phyloP scores from a whole-genome alignment of 805 yeast species.

The Saturnispora sekii region DNA sequence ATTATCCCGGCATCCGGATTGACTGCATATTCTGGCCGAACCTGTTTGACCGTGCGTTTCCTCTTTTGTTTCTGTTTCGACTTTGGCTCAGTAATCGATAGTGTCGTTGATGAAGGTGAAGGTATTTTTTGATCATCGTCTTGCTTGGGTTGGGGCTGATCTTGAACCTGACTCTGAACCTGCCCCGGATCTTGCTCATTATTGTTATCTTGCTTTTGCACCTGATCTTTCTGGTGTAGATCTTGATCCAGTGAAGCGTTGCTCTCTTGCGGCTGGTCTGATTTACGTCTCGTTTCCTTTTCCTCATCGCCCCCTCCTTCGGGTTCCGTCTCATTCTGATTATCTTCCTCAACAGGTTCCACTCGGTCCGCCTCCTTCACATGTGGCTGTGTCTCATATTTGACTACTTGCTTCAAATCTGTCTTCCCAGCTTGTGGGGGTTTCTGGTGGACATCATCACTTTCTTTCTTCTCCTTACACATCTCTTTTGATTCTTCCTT shows the following conservation, averaged over 20 bases:
- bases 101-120: neutral
- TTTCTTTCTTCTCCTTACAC: neutral
- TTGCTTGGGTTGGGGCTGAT: neutral
- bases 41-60: neutral
- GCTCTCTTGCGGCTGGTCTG: neutral
- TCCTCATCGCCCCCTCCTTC: neutral
- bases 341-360: neutral
- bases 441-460: neutral
- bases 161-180: too few species aligned
- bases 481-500: neutral
- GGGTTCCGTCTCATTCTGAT: neutral
- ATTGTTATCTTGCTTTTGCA: slow-evolving; percentile 1
- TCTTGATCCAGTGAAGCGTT: neutral
- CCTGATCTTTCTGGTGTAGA: neutral
- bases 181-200: neutral
- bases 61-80: neutral
- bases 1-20: slow-evolving; percentile 79
- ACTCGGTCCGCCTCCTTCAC: neutral
- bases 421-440: too few species aligned
- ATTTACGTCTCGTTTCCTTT: neutral
- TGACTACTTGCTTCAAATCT: too few species aligned
- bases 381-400: too few species aligned
- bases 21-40: slow-evolving; percentile 42
- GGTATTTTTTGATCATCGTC: neutral
- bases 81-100: neutral